Base-by-base conservation (phyloP, 2,329 filamentous ascomycete species). In the Alternaria hordeiaustralica region DNA sequence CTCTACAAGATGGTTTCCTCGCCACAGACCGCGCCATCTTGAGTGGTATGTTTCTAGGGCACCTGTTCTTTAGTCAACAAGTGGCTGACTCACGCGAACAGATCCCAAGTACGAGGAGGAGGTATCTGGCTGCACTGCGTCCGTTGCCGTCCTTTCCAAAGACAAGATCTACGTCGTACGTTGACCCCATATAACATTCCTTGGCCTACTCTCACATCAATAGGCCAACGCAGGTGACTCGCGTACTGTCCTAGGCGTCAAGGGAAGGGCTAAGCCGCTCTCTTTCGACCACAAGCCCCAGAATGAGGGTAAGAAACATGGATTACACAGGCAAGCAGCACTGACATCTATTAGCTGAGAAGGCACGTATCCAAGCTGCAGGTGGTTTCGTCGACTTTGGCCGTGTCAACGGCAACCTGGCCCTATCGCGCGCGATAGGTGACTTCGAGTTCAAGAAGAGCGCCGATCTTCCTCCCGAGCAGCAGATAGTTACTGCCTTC, bases 381-480 rank as follows among this genome's bases (percentile, higher is more conserved):
- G 96, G 96, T 79, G 96, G 96, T 54, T 98, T 98, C 74, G 96
- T 99, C 78, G 96, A 99, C 81, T 99, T 98, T 79, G 96, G 96
- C 68, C 92, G 96, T 78, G 96, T 99, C 74, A 99, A 99, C 81
- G 96, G 96, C 79, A 99, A 99, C 82, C 89, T 99, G 49, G 96
- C 96, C 50, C 86, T 99, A 66, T 99, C 96, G 66, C 92, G 96
- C 81, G 96, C 96, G 74, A 97, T 99, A 81, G 96, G 96, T 73
- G 96, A 99, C 81, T 99, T 99, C 78, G 96, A 99, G 81, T 99
- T 99, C 88, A 99, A 99, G 88, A 98, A 98, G 87, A 97, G 94
- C 80, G 92, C 95, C 72, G 94, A 97, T 78, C 89, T 99, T 51
- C 90, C 95, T 4, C 96, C 96, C n/a, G 96, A 99, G 84, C 93